These are phyloP conservation scores for Aspergillus fijiensis DNA, from an alignment of 2,329 filamentous ascomycete species.

Conservation along the genomic window DNA sequence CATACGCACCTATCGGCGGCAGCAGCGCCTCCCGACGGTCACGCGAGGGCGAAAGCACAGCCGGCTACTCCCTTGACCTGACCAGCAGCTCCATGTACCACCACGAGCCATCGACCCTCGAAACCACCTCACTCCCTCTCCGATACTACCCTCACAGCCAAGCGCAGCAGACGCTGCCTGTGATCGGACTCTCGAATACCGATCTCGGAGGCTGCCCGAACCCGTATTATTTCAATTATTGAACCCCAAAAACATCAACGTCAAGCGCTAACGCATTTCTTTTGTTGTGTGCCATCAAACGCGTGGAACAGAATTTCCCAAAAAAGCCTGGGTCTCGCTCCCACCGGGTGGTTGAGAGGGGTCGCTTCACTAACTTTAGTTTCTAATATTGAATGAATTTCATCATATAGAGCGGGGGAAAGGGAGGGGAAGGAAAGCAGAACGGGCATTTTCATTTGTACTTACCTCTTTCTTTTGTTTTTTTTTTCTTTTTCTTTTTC, in stretches of 20 bases:
- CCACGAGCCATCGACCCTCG: conserved; percentile 12
- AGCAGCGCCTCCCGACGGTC: not conserved
- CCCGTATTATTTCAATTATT: conserved; percentile 32
- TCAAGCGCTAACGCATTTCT: too few species aligned
- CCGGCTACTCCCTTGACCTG: conserved; percentile 10
- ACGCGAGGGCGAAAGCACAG: conserved; percentile 4
- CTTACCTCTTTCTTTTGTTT: not conserved
- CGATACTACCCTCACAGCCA: conserved; percentile 18
- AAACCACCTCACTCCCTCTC: conserved; percentile 14
- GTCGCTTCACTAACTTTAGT: not conserved
- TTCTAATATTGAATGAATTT: not conserved
- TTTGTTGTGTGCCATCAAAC: too few species aligned
- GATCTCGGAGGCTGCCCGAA: conserved; percentile 21
- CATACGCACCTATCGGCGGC: conserved; percentile 13
- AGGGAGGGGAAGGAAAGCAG: not conserved
- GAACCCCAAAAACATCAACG: not conserved
- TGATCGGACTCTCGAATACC: conserved; percentile 16
- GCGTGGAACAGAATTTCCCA: too few species aligned
- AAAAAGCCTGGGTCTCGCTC: not conserved
- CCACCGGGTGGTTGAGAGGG: not conserved
- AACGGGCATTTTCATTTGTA: not conserved
- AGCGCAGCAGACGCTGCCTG: conserved; percentile 11
- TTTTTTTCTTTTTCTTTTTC: not conserved
- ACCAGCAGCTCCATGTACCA: conserved; percentile 10
- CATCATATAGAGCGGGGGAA: not conserved